phyloP scores from a whole-genome alignment of 1,139 yeast species.

The Yamadazyma membranifaciens region DNA sequence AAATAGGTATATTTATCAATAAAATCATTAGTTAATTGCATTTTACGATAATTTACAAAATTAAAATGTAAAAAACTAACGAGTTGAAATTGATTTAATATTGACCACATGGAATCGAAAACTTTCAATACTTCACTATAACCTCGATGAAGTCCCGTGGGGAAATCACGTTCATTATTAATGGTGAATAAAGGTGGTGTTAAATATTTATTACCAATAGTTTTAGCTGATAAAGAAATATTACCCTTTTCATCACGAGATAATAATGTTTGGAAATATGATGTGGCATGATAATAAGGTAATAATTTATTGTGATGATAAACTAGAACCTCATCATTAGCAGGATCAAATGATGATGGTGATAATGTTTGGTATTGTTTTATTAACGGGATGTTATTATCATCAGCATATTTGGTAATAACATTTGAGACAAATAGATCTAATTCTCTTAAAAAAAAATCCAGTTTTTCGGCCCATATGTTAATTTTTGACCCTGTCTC shows the following conservation, averaged over 20 bases:
- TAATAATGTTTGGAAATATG: slow-evolving; percentile 35
- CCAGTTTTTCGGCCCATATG: slow-evolving; percentile 2
- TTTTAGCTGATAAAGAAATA: slow-evolving; percentile 32
- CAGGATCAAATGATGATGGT: slow-evolving; percentile 12
- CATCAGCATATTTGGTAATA: slow-evolving; percentile 23
- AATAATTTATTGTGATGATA: slow-evolving; percentile 36
- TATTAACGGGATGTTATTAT: slow-evolving; percentile 29
- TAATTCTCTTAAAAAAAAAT: slow-evolving; percentile 28
- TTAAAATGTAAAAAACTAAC: slow-evolving; percentile 23
- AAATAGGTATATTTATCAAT: slow-evolving; percentile 22
- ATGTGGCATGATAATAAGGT: slow-evolving; percentile 34
- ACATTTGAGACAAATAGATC: slow-evolving; percentile 25
- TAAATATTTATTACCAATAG: slow-evolving; percentile 35
- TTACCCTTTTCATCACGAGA: slow-evolving; percentile 36
- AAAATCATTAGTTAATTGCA: slow-evolving; percentile 7
- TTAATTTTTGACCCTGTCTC: background rate
- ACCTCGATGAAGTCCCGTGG: slow-evolving; percentile 32
- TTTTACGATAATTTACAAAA: slow-evolving; percentile 3
- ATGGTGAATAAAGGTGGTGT: slow-evolving; percentile 15
- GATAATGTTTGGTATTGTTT: slow-evolving; percentile 20
- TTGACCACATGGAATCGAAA: slow-evolving; percentile 22
- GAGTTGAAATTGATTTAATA: slow-evolving; percentile 42
- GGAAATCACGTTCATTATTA: slow-evolving; percentile 14
- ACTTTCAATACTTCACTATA: slow-evolving; percentile 24
- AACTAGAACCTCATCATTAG: slow-evolving; percentile 29